Base-by-base conservation (phyloP, 2,329 filamentous ascomycete genomes). In the Stylonectria norvegica region DNA sequence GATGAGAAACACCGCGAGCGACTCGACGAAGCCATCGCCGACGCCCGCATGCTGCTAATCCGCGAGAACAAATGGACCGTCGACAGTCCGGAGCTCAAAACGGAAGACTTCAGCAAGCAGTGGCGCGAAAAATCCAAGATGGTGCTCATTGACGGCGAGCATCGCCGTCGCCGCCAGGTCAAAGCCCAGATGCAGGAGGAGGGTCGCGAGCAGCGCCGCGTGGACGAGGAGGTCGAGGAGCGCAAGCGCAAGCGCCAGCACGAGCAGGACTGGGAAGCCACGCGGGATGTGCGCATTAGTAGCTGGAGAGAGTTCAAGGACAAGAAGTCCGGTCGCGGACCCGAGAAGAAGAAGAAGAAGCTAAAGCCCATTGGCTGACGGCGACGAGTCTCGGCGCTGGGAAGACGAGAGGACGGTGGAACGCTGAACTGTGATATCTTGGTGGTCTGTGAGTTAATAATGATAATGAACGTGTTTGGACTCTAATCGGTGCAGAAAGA, bases 161-260 rank as follows among this genome's bases (percentile, higher is more conserved):
- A 89, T 58, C 78, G 93, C 37, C 76, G 89, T 39, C 76, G 87
- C 45, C 78, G 89, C 52, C 90, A 95, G 74, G 66, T 91, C 63
- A 94, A 95, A 71, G 93, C 87, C 28, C 86, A 93, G 72, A 85
- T 98, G 83, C 89, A 95, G 67, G 93, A 98, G 66, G 91, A 98
- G 65, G 93, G 93, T 5, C 76, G 93, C 39, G 85, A 93, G 71
- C 83, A 94, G 75, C 80, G 82, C 60, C 86, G 85, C 62, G 83
- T 83, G 57, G 93, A 98, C 16, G 86, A 89, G 55, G 91, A 96
- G 68, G 47, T 86, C 8, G 89, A 91, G 57, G 78, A 78, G 53
- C 73, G 87, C 57, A 91, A 90, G 70, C 77, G 86, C 54, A 91
- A 91, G 78, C 77, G 93, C 45, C 89, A 97, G 61, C 88, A 93